These are phyloP conservation scores for Pelargonium fulgidum DNA, from an alignment of 441 rosid species.

Conservation along the genomic window DNA sequence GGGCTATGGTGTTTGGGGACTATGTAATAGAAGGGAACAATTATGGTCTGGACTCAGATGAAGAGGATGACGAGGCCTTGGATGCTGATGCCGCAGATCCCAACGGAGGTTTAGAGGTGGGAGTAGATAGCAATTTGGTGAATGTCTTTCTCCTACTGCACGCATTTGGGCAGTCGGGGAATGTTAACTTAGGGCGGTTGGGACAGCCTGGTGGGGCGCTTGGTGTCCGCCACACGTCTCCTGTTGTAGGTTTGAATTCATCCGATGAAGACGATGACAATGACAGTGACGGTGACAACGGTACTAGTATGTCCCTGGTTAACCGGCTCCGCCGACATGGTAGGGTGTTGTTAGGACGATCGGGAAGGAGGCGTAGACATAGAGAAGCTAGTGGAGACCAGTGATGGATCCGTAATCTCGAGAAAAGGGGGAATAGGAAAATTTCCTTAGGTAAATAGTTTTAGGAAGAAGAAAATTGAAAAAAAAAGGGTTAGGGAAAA, in stretches of 20 bases:
- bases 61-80: slow-evolving; percentile 18
- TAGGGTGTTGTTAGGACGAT: slow-evolving; percentile 19
- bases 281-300: slow-evolving; percentile 12
- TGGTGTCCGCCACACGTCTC: slow-evolving; percentile 5
- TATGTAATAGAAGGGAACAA: slow-evolving; percentile 65
- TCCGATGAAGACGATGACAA: slow-evolving; percentile 13
- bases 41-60: slow-evolving; percentile 38
- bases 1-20: slow-evolving; percentile 81
- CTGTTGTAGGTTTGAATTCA: slow-evolving; percentile 11
- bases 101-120: slow-evolving; percentile 8
- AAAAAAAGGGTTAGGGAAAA: not conserved
- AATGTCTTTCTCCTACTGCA: slow-evolving; percentile 20
- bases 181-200: slow-evolving; percentile 8
- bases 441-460: not conserved
- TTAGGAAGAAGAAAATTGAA: not conserved
- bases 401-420: slow-evolving; percentile 3
- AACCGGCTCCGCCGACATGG: slow-evolving; percentile 24
- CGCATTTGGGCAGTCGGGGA: slow-evolving; percentile 18
- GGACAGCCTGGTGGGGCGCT: slow-evolving; percentile 5
- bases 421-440: not conserved
- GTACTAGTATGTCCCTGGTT: slow-evolving; percentile 16
- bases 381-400: slow-evolving; percentile 10
- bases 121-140: slow-evolving; percentile 14
- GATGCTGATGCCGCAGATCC: slow-evolving; percentile 2
- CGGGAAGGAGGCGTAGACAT: slow-evolving; percentile 22